Evolutionary conservation across 106 monocot species (phyloP).

Genomic region (Dendrobium huoshanense): DNA sequence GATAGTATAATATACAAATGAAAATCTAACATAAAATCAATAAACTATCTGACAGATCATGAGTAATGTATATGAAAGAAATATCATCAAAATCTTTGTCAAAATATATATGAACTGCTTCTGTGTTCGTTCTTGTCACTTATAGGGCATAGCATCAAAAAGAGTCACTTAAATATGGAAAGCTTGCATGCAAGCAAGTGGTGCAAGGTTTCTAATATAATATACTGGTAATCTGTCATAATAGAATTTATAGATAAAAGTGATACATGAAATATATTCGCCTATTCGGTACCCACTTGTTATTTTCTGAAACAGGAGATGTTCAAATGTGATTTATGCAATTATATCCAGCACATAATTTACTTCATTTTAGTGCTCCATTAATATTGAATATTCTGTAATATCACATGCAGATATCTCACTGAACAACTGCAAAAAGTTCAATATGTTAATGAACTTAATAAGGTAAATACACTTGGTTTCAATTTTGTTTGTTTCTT

Average conservation of each 20-base stretch:
- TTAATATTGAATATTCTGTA: background rate
- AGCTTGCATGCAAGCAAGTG: background rate
- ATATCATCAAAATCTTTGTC: background rate
- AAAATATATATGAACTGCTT: background rate
- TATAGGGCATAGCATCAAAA: background rate
- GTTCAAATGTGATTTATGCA: background rate
- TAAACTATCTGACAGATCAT: background rate
- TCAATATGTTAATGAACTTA: constrained; percentile 77
- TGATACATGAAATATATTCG: no score
- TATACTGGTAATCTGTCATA: no score
- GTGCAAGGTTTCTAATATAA: no score
- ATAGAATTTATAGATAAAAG: no score
- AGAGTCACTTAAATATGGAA: background rate
- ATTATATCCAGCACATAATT: background rate
- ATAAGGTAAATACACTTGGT: constrained; percentile 50
- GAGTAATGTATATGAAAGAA: background rate
- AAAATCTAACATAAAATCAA: background rate
- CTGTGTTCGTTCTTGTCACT: background rate
- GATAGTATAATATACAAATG: background rate
- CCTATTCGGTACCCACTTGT: no score
- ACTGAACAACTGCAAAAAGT: constrained; percentile 87
- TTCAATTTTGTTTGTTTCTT: background rate
- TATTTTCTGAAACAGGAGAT: background rate
- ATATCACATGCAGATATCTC: constrained; percentile 55
- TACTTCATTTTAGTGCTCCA: background rate